Percentiles rank a stretch among this genome's conserved stretches.
phyloP scores from a whole-genome alignment of 2,329 filamentous ascomycete genomes.

The Botrytis byssoidea region DNA sequence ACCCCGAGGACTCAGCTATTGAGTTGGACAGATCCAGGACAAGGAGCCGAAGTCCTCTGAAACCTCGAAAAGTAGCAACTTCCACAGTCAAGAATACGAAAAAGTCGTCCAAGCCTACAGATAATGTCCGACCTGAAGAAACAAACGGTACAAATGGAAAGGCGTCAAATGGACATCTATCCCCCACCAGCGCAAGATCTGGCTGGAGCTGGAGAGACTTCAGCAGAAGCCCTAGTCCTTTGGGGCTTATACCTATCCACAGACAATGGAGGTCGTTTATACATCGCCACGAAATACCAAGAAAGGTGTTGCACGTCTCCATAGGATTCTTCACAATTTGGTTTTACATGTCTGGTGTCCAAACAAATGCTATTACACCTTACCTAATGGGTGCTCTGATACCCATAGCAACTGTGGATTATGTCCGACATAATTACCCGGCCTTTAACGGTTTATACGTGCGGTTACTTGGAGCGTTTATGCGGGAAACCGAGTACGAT shows the following conservation, averaged over 20 bases:
- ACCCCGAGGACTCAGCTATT: constrained; percentile 23
- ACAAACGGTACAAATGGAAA: constrained; percentile 25
- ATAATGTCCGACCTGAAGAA: constrained; percentile 35
- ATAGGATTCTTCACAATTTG: constrained; percentile 92
- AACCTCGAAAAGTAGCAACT: constrained; percentile 50
- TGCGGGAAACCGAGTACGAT: constrained; percentile 93
- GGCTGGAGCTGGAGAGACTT: constrained; percentile 83
- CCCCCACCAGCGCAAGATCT: constrained; percentile 57
- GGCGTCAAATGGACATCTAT: constrained; percentile 64
- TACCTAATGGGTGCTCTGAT: constrained; percentile 78
- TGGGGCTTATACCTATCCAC: constrained; percentile 94
- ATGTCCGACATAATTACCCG: constrained; percentile 78
- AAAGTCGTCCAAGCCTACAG: constrained; percentile 45
- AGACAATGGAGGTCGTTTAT: constrained; percentile 87
- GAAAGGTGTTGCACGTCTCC: constrained; percentile 89
- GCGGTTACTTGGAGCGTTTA: constrained; percentile 77
- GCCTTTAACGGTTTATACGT: constrained; percentile 88
- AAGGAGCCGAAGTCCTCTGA: constrained; percentile 40
- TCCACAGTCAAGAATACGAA: constrained; percentile 43
- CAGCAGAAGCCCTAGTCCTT: constrained; percentile 85
- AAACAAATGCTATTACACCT: constrained; percentile 76
- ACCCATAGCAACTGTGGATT: constrained; percentile 79
- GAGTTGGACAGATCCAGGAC: constrained; percentile 38
- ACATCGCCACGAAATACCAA: constrained; percentile 94
- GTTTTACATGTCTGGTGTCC: constrained; percentile 77